These are phyloP conservation scores for Aphanomyces euteiches DNA, from an alignment of 352 stramenopile genomes.

Conservation along the genomic window DNA sequence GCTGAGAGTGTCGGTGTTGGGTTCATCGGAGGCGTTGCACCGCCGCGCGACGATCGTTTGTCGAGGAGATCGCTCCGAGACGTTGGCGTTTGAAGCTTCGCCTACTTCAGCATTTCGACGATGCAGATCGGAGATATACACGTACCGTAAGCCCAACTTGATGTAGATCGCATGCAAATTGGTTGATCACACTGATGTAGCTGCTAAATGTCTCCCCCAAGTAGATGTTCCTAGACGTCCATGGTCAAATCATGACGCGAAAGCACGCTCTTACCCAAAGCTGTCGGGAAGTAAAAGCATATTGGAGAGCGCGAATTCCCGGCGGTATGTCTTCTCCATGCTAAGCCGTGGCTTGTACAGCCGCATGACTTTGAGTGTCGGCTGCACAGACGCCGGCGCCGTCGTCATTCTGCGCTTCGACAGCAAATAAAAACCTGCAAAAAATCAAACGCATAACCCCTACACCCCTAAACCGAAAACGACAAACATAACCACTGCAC, in stretches of 20 bases:
- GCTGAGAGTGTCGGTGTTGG: conserved; percentile 60
- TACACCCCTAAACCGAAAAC: too few species aligned
- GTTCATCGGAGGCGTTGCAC: conserved; percentile 57
- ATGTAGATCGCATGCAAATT: conserved; percentile 70
- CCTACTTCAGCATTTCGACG: neutral
- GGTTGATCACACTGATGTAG: conserved; percentile 91
- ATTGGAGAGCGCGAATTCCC: conserved; percentile 85
- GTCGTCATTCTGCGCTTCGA: neutral
- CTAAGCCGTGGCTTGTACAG: conserved; percentile 87
- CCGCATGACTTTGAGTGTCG: conserved; percentile 88
- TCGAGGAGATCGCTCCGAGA: conserved; percentile 22
- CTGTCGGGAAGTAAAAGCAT: conserved; percentile 88
- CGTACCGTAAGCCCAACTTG: conserved; percentile 66
- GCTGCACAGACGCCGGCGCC: conserved; percentile 37
- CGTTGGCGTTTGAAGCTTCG: conserved; percentile 25
- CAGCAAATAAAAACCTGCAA: too few species aligned
- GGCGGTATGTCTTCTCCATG: conserved; percentile 46
- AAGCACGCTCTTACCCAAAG: conserved; percentile 59
- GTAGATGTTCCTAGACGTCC: conserved; percentile 76
- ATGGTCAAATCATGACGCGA: neutral
- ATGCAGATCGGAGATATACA: neutral
- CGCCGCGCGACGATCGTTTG: conserved; percentile 15
- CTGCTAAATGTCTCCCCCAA: conserved; percentile 90
- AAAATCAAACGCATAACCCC: too few species aligned
- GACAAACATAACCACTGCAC: too few species aligned